Percentiles rank a stretch among this genome's conserved stretches.
These are phyloP conservation scores for Colletotrichum tropicale DNA, from an alignment of 2,329 filamentous ascomycete genomes.

Conservation along the genomic window DNA sequence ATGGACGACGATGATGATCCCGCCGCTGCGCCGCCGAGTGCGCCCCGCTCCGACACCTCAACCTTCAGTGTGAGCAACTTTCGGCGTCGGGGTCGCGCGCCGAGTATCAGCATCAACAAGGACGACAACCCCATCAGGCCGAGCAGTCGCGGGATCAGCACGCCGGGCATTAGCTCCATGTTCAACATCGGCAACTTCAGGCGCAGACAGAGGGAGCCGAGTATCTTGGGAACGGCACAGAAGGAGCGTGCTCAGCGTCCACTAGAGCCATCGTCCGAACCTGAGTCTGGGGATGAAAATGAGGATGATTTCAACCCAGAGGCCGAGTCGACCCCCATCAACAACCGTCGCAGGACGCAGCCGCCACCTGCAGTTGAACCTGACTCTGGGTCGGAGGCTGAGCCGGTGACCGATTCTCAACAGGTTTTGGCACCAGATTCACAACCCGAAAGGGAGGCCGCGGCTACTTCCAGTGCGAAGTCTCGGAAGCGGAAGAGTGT, in stretches of 20 bases:
- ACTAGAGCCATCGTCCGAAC: constrained; percentile 21
- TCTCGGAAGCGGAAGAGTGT: constrained; percentile 63
- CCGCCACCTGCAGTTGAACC: constrained; percentile 23
- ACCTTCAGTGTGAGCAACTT: constrained; percentile 52
- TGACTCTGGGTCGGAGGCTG: constrained; percentile 14
- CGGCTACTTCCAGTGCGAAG: constrained; percentile 33
- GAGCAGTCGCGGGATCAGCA: constrained; percentile 54
- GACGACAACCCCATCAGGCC: constrained; percentile 58
- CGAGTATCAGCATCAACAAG: constrained; percentile 52
- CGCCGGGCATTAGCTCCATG: constrained; percentile 51
- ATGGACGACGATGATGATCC: constrained; percentile 45
- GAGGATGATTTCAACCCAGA: constrained; percentile 59
- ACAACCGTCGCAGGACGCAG: constrained; percentile 49
- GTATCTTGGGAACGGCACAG: constrained; percentile 61
- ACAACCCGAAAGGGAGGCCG: constrained; percentile 26
- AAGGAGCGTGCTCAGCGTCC: constrained; percentile 35
- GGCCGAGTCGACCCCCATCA: constrained; percentile 70
- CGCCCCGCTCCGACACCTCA: constrained; percentile 47
- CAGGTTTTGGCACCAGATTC: constrained; percentile 25
- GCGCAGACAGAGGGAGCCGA: constrained; percentile 62
- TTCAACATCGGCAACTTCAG: constrained; percentile 64
- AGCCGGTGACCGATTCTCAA: constrained; percentile 20
- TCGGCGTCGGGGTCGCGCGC: constrained; percentile 46
- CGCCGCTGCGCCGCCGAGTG: constrained; percentile 34
- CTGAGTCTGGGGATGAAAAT: constrained; percentile 28